Evolutionary conservation across 176 grass and related monocot species (phyloP).

Genomic region (Oryza glumipatula): DNA sequence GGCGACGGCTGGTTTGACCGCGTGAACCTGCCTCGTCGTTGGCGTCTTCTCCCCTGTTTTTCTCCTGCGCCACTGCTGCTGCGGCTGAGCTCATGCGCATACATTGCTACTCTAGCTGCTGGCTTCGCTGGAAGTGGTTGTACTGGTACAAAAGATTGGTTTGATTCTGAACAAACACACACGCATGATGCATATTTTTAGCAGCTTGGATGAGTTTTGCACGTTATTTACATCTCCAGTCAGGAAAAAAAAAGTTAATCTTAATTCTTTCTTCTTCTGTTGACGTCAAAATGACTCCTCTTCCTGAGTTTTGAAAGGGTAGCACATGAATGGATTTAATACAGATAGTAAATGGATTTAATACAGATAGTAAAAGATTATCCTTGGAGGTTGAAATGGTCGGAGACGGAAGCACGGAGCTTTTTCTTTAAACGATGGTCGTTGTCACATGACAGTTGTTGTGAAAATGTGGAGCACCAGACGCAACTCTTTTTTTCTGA

Average conservation of each 20-base stretch:
- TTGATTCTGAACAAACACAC: not conserved
- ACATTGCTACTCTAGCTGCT: not conserved
- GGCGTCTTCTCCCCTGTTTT: not conserved
- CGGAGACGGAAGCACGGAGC: not conserved
- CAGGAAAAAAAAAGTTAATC: not conserved
- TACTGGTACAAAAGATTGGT: not conserved
- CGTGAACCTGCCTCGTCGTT: not conserved
- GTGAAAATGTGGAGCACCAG: slow-evolving; percentile 10
- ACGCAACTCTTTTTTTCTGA: slow-evolving; percentile 6
- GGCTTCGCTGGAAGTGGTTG: not conserved
- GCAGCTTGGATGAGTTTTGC: not conserved
- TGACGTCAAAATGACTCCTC: not conserved
- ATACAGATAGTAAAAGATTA: not conserved
- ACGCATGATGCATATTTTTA: not conserved
- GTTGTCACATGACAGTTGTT: slow-evolving; percentile 10
- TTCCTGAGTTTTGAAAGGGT: not conserved
- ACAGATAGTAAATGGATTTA: not conserved
- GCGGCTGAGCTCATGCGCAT: not conserved
- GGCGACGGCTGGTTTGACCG: slow-evolving; percentile 30
- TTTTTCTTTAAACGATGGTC: not conserved
- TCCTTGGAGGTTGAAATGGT: not conserved
- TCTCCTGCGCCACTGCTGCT: not conserved
- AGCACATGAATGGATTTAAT: not conserved
- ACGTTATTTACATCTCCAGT: not conserved
- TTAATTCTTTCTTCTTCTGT: not conserved